Conservation (phyloP, 768 basidiomycete species). For the Boletales sp. region DNA sequence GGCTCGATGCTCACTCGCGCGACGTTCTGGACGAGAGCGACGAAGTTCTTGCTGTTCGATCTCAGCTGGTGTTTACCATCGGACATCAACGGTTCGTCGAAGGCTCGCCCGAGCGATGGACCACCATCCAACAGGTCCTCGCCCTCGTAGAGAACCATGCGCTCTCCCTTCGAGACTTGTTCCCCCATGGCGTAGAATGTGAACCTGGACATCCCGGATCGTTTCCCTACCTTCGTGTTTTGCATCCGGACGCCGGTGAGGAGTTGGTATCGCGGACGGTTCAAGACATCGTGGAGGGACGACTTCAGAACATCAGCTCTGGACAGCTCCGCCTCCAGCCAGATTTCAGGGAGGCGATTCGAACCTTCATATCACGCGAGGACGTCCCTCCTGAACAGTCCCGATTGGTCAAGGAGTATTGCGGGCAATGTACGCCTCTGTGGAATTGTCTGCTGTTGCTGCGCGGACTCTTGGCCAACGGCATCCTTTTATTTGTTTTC, state of each 20-base stretch:
- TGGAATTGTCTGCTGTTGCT: neutral
- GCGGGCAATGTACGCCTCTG: too few species aligned
- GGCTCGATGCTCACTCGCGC: neutral
- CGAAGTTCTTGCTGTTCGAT: too few species aligned
- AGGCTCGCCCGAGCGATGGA: conserved; percentile 41
- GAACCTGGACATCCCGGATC: neutral
- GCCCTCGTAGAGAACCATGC: neutral
- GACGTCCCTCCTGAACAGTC: too few species aligned
- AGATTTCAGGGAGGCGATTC: neutral
- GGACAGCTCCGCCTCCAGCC: neutral
- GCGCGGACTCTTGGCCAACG: neutral
- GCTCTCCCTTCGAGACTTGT: neutral
- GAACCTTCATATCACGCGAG: neutral
- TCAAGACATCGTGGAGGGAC: neutral
- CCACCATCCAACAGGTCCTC: conserved; percentile 35
- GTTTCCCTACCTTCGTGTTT: neutral
- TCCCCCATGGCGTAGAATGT: too few species aligned
- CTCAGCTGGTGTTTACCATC: conserved; percentile 34
- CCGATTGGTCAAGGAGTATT: neutral
- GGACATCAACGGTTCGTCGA: conserved; percentile 36
- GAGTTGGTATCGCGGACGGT: neutral
- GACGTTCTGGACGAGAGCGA: too few species aligned
- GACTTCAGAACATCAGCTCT: neutral
- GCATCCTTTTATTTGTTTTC: neutral
- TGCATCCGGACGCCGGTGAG: neutral